Conservation (phyloP, 2,329 filamentous ascomycete genomes). For the Fusarium sp. region DNA sequence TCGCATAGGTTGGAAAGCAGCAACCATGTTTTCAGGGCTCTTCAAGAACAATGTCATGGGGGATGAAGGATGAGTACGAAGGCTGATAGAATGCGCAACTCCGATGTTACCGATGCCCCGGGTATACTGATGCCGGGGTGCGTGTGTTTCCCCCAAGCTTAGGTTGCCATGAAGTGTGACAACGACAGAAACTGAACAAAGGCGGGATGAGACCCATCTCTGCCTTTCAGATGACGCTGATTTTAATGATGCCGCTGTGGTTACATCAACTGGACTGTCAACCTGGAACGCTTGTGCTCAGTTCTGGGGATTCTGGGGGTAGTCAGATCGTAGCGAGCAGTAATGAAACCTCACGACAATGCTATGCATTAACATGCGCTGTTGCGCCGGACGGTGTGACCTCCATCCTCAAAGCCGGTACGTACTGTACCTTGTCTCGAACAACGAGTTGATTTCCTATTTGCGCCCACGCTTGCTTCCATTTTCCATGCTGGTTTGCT, state of each 20-base stretch:
- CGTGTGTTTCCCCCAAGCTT: slow-evolving; percentile 3
- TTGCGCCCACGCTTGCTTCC: slow-evolving; percentile 23
- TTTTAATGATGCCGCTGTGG: slow-evolving; percentile 10
- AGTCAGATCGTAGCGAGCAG: slow-evolving; percentile 10
- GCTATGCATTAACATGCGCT: slow-evolving; percentile 22
- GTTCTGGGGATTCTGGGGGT: slow-evolving; percentile 9
- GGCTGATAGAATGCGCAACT: slow-evolving; percentile 3
- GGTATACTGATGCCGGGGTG: slow-evolving; percentile 33
- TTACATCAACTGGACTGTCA: slow-evolving; percentile 23
- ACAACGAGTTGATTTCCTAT: slow-evolving; percentile 11
- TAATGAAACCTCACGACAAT: slow-evolving; percentile 35
- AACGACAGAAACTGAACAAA: slow-evolving; percentile 15
- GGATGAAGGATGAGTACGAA: neutral
- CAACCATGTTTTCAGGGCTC: neutral
- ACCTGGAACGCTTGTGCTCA: neutral
- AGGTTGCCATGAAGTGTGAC: neutral
- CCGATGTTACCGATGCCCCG: slow-evolving; percentile 39
- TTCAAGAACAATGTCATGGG: neutral
- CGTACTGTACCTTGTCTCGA: slow-evolving; percentile 25
- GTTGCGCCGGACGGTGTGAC: slow-evolving; percentile 25
- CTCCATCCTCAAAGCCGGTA: slow-evolving; percentile 16
- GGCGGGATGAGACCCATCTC: neutral
- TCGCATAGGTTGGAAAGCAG: neutral
- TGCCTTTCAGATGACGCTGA: slow-evolving; percentile 6
- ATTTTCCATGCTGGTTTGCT: slow-evolving; percentile 2